These are phyloP conservation scores for Mrakia frigida DNA, from an alignment of 768 basidiomycete genomes.

Conservation along the genomic window DNA sequence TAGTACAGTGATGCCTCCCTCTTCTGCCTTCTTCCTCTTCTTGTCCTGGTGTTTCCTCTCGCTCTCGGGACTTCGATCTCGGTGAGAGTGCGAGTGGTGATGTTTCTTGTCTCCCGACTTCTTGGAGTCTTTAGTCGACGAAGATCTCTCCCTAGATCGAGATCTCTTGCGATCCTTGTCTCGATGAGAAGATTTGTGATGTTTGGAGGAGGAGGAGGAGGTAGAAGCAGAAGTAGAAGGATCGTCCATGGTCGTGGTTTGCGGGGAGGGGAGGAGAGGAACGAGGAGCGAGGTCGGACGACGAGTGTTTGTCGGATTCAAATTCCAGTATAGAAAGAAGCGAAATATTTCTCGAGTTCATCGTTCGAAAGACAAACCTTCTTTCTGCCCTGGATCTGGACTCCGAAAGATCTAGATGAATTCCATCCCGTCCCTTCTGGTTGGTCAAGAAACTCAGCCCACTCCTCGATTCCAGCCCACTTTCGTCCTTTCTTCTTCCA, in stretches of 20 bases:
- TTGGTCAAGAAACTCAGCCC: no score
- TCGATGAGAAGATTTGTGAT: constrained; percentile 9
- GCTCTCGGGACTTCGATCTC: constrained; percentile 6
- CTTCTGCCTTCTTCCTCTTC: constrained; percentile 40
- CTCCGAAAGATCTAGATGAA: no score
- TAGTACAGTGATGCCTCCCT: constrained; percentile 50
- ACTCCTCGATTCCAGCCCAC: no score
- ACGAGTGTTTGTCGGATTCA: neutral
- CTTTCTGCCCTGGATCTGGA: no score
- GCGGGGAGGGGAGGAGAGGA: neutral
- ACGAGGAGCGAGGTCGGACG: neutral
- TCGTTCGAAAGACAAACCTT: no score
- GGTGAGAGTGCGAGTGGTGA: neutral
- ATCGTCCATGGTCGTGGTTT: neutral
- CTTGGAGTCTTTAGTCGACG: neutral
- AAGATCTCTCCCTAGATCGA: neutral
- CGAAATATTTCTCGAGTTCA: no score
- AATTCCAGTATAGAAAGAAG: no score
- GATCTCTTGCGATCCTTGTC: constrained; percentile 14
- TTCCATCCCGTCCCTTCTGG: no score
- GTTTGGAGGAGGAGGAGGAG: neutral
- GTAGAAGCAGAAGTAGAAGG: neutral
- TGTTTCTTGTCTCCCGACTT: constrained; percentile 8
- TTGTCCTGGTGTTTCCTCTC: constrained; percentile 24
- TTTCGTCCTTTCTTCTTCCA: no score